Percentiles rank a stretch among this genome's conserved stretches.
phyloP scores from a whole-genome alignment of 306 rosid genomes.

The Heteromeles arbutifolia region DNA sequence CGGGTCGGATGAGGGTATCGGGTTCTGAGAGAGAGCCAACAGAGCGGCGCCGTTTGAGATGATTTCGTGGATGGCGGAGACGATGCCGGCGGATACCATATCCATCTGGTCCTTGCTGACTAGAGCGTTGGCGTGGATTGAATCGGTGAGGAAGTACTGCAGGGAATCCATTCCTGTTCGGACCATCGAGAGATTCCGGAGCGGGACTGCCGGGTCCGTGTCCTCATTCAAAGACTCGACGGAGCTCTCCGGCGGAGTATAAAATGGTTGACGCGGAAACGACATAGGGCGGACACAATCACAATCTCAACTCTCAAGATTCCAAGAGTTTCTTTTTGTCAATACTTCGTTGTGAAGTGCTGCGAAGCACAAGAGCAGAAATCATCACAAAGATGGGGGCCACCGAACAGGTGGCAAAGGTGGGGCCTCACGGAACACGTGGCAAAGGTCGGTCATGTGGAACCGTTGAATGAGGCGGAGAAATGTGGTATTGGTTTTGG shows the following conservation, averaged over 20 bases:
- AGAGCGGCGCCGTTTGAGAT: constrained; percentile 58
- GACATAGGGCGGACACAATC: constrained; percentile 1
- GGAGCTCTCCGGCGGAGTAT: neutral
- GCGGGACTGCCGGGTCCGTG: constrained; percentile 34
- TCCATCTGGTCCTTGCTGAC: constrained; percentile 37
- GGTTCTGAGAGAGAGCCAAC: constrained; percentile 25
- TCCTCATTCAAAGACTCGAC: neutral
- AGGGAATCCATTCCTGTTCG: constrained; percentile 49
- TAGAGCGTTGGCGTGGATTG: constrained; percentile 28
- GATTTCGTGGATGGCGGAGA: constrained; percentile 45
- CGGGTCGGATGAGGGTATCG: neutral
- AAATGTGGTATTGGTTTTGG: neutral
- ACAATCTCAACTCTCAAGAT: neutral
- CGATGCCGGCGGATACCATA: constrained; percentile 53
- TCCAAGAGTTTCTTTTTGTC: neutral
- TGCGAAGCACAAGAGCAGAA: neutral
- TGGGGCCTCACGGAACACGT: no score
- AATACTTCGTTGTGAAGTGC: neutral
- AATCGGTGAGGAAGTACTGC: constrained; percentile 45
- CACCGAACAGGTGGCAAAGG: neutral
- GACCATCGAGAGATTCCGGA: constrained; percentile 51
- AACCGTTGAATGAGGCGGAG: neutral
- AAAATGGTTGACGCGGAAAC: constrained; percentile 13
- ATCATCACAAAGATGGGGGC: neutral
- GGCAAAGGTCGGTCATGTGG: neutral